Conservation (phyloP, 225 moss, liverwort and hornwort species). For the Polytrichum commune region DNA sequence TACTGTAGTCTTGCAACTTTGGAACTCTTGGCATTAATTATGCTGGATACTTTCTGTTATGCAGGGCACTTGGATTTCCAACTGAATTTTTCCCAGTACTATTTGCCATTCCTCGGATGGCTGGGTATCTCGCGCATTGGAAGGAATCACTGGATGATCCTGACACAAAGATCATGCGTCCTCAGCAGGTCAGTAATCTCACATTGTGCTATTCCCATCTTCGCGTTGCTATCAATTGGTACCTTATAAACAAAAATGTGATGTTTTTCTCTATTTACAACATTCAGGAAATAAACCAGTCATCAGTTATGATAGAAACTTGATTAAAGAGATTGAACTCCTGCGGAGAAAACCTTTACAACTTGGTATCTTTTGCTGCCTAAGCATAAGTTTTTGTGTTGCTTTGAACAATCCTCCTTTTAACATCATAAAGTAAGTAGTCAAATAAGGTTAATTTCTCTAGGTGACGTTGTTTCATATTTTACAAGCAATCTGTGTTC, state of each 20-base stretch:
- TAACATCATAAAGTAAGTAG: not conserved
- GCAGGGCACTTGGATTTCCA: constrained; percentile 81
- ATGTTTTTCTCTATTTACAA: too few species aligned
- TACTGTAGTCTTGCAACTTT: too few species aligned
- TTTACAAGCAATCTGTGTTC: not conserved
- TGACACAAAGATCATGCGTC: constrained; percentile 83
- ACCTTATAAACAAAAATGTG: too few species aligned
- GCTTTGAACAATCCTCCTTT: too few species aligned
- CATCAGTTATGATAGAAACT: too few species aligned
- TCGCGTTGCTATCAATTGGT: too few species aligned
- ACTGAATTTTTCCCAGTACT: constrained; percentile 80
- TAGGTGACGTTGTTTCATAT: not conserved
- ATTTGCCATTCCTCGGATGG: constrained; percentile 86
- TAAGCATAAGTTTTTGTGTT: too few species aligned
- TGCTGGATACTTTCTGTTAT: not conserved
- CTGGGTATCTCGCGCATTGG: constrained; percentile 85
- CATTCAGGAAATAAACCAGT: too few species aligned
- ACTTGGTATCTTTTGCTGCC: too few species aligned
- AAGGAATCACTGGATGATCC: constrained; percentile 73
- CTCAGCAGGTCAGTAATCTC: constrained; percentile 60
- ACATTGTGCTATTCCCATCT: not conserved
- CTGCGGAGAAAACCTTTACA: too few species aligned
- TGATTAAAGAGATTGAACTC: too few species aligned
- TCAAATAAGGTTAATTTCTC: not conserved
- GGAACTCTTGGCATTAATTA: not conserved